Evolutionary conservation across 305 asterid species (phyloP).

Genomic region (Coffea humblotiana): DNA sequence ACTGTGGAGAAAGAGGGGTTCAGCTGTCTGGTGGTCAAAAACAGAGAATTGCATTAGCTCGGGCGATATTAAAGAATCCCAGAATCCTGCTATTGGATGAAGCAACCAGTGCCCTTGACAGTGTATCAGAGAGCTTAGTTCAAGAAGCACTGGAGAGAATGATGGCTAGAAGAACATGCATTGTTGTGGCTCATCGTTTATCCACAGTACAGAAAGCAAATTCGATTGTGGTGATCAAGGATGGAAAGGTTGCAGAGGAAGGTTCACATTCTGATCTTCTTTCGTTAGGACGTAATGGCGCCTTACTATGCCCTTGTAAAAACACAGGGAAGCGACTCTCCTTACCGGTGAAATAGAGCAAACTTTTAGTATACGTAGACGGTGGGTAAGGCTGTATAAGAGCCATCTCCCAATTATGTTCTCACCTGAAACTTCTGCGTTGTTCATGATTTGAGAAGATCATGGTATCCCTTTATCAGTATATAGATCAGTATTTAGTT

Average conservation of each 20-base stretch:
- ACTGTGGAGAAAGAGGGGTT: constrained; percentile 59
- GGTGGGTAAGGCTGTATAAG: background rate
- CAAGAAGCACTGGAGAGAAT: constrained; percentile 78
- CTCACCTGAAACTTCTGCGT: background rate
- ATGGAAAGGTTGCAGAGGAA: constrained; percentile 68
- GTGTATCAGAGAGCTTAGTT: constrained; percentile 70
- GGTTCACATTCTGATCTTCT: constrained; percentile 73
- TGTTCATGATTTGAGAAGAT: background rate
- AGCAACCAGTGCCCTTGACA: constrained; percentile 68
- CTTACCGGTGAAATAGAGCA: constrained; percentile 28
- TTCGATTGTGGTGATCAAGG: constrained; percentile 68
- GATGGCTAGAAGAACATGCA: constrained; percentile 73
- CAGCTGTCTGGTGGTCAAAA: constrained; percentile 68
- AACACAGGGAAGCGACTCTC: constrained; percentile 48
- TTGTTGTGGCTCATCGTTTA: constrained; percentile 72
- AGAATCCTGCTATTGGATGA: constrained; percentile 56
- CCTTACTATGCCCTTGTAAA: constrained; percentile 61
- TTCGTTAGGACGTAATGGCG: constrained; percentile 53
- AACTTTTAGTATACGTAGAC: background rate
- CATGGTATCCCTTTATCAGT: background rate
- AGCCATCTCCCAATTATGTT: background rate
- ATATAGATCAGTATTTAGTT: background rate
- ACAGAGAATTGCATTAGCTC: constrained; percentile 57
- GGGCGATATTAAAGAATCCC: constrained; percentile 52
- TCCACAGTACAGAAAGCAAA: constrained; percentile 69